These are phyloP conservation scores for Letharia lupina DNA, from an alignment of 495 filamentous ascomycete genomes.

Conservation along the genomic window DNA sequence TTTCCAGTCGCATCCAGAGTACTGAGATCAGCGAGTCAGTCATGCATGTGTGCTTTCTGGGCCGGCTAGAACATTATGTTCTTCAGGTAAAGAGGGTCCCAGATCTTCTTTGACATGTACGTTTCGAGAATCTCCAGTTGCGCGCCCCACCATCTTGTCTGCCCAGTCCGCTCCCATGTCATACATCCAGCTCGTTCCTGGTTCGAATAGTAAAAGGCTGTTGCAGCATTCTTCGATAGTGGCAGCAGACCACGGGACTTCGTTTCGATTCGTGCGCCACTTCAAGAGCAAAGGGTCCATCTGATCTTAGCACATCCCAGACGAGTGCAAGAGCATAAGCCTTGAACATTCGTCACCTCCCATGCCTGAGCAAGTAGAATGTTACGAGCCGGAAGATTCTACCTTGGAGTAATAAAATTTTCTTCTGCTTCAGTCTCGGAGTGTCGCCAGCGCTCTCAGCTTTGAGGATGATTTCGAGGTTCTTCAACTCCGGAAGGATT, in stretches of 20 bases:
- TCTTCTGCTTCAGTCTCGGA: constrained; percentile 2
- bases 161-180: constrained; percentile 45
- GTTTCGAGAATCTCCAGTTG: constrained; percentile 35
- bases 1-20: constrained; percentile 24
- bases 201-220: constrained; percentile 39
- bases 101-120: constrained; percentile 41
- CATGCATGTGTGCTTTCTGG: constrained; percentile 29
- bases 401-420: constrained; percentile 34
- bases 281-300: constrained; percentile 30
- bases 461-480: constrained; percentile 34
- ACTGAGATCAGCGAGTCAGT: constrained; percentile 32
- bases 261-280: constrained; percentile 29
- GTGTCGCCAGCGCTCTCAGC: constrained; percentile 6
- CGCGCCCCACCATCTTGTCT: constrained; percentile 36
- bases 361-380: neutral
- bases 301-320: constrained; percentile 40
- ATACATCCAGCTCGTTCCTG: constrained; percentile 44
- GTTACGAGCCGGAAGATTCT: constrained; percentile 5
- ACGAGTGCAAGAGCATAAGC: constrained; percentile 40
- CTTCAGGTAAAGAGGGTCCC: constrained; percentile 35
- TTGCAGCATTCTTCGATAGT: constrained; percentile 27
- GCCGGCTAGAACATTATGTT: constrained; percentile 36
- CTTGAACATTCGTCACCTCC: neutral
- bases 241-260: neutral
- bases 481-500: constrained; percentile 36